Percentiles rank a stretch among this genome's conserved stretches.
Conservation (phyloP, 225 moss, liverwort and hornwort genomes). For the Bryoerythrophyllum caledonicum region DNA sequence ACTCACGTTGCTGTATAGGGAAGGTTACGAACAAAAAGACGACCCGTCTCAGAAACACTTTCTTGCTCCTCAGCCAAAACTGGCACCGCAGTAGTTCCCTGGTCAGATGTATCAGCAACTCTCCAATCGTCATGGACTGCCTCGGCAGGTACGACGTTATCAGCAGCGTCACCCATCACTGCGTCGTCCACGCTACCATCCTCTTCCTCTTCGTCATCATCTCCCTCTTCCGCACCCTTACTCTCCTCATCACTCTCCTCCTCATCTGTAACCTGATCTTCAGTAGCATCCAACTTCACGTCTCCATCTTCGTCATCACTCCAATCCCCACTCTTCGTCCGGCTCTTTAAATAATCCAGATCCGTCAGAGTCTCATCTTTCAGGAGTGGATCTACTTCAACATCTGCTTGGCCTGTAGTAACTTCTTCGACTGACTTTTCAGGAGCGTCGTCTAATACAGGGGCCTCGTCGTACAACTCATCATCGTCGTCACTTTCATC, state of each 20-base stretch:
- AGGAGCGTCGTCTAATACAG: conserved; percentile 29
- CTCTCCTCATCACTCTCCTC: conserved; percentile 30
- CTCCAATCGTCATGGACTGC: conserved; percentile 23
- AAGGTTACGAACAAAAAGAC: conserved; percentile 92
- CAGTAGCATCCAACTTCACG: conserved; percentile 7
- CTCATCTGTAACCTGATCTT: conserved; percentile 14
- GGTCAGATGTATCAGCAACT: conserved; percentile 20
- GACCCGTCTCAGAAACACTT: conserved; percentile 89
- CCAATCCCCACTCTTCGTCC: conserved; percentile 70
- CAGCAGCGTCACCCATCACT: conserved; percentile 21
- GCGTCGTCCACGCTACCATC: conserved; percentile 20
- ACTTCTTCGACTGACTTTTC: conserved; percentile 14
- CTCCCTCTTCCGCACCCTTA: conserved; percentile 8
- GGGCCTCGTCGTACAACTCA: conserved; percentile 52
- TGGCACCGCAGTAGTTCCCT: conserved; percentile 26
- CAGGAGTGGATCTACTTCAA: conserved; percentile 50
- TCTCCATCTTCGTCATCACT: conserved; percentile 72
- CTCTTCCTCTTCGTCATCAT: conserved; percentile 9
- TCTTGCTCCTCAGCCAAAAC: conserved; percentile 76
- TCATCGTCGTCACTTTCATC: conserved; percentile 60
- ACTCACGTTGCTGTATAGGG: conserved; percentile 88
- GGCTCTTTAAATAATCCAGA: conserved; percentile 79
- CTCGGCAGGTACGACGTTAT: conserved; percentile 36
- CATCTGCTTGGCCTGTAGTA: conserved; percentile 12
- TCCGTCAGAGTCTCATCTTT: conserved; percentile 72